Conservation (phyloP, 2,329 filamentous ascomycete genomes). For the Phialophora chinensis region DNA sequence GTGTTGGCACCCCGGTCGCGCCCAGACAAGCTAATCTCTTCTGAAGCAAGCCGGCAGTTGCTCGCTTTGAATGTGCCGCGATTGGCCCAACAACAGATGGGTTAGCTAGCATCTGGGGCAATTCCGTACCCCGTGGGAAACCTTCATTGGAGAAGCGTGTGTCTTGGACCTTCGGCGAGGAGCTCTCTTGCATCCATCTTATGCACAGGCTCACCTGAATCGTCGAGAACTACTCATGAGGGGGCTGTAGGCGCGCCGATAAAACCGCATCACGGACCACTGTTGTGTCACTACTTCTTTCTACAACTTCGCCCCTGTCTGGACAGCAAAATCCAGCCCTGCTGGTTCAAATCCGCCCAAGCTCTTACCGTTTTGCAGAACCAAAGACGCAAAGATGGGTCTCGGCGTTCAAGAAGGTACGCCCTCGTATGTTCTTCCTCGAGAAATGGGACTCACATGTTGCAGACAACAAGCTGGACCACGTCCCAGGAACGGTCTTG, state of each 20-base stretch:
- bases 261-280: slow-evolving; percentile 9
- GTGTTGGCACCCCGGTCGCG: background rate
- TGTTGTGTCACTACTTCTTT: slow-evolving; percentile 1
- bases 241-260: background rate
- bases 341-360: slow-evolving; percentile 1
- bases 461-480: slow-evolving; percentile 34
- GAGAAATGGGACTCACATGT: background rate
- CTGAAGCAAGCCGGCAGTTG: slow-evolving; percentile 23
- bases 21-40: slow-evolving; percentile 6
- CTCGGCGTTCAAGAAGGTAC: slow-evolving; percentile 32
- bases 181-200: slow-evolving; percentile 9
- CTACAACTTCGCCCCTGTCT: background rate
- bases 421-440: background rate
- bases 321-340: background rate
- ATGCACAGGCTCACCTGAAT: slow-evolving; percentile 14
- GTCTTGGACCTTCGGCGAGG: slow-evolving; percentile 2
- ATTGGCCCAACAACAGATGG: slow-evolving; percentile 12
- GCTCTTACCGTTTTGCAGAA: background rate
- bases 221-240: slow-evolving; percentile 2
- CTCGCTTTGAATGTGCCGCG: background rate
- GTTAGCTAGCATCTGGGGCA: slow-evolving; percentile 18
- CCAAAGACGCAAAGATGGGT: slow-evolving; percentile 25
- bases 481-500: slow-evolving; percentile 35
- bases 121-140: slow-evolving; percentile 22
- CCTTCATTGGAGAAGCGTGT: slow-evolving; percentile 20